A percentile compares a stretch with the other conserved stretches of the same genome.
phyloP scores from a whole-genome alignment of 148 eudicot species.

The Camellia sinensis region DNA sequence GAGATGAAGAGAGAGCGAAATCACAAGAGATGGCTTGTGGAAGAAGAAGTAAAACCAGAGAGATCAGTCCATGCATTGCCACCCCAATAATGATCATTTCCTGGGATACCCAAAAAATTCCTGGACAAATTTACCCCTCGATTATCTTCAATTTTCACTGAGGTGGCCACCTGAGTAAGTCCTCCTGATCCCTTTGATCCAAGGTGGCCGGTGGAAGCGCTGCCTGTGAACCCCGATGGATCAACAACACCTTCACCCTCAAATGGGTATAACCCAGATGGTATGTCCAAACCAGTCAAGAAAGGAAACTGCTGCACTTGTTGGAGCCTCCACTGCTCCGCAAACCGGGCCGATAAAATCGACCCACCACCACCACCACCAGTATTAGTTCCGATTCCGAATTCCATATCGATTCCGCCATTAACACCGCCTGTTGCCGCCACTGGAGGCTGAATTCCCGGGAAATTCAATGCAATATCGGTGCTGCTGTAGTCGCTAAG shows the following conservation, averaged over 20 bases:
- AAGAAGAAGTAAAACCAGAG: conserved; percentile 20
- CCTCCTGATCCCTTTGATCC: conserved; percentile 6
- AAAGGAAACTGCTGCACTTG: conserved; percentile 12
- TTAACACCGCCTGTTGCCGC: not conserved
- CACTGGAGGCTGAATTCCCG: not conserved
- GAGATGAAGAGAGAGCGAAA: not conserved
- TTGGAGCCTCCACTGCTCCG: conserved; percentile 3
- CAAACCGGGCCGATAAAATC: not conserved
- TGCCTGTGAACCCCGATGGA: not conserved
- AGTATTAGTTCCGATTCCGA: not conserved
- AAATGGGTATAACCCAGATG: conserved; percentile 7
- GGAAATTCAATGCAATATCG: conserved; percentile 1
- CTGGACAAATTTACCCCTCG: conserved; percentile 10
- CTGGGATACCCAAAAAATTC: conserved; percentile 6
- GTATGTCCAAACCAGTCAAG: not conserved
- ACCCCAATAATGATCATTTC: conserved; percentile 16
- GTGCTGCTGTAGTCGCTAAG: not conserved
- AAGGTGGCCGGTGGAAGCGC: not conserved
- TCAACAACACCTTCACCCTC: not conserved
- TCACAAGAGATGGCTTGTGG: conserved; percentile 16
- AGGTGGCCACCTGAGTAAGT: not conserved
- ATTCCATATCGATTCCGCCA: not conserved
- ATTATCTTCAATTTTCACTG: conserved; percentile 10
- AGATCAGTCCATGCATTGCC: conserved; percentile 20
- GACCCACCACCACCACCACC: conserved; percentile 7